These are phyloP conservation scores for Ophiocordyceps robertsii DNA, from an alignment of 2,329 filamentous ascomycete genomes.

Conservation along the genomic window DNA sequence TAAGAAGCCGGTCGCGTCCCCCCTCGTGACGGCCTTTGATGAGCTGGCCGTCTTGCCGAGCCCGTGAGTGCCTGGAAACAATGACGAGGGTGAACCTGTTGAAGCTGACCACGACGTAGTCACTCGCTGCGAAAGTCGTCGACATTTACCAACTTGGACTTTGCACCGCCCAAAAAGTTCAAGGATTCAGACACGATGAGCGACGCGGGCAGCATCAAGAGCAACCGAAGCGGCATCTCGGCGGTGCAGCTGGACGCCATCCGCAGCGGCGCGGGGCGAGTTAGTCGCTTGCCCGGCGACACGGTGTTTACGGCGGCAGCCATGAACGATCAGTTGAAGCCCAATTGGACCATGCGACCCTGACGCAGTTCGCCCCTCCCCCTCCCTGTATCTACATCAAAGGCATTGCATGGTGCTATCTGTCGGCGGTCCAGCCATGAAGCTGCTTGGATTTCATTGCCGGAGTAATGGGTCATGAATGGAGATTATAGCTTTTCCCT, in stretches of 20 bases:
- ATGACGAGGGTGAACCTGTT: background rate
- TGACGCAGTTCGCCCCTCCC: constrained; percentile 9
- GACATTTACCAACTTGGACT: constrained; percentile 69
- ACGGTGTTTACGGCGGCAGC: constrained; percentile 66
- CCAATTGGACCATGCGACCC: constrained; percentile 41
- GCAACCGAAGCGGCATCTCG: constrained; percentile 64
- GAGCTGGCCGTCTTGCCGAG: constrained; percentile 77
- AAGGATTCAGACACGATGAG: constrained; percentile 47
- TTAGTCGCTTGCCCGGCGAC: constrained; percentile 72
- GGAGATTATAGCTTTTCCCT: background rate
- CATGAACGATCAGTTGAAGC: constrained; percentile 46
- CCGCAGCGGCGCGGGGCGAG: constrained; percentile 70
- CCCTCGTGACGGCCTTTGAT: constrained; percentile 72
- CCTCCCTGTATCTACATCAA: background rate
- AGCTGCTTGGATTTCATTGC: constrained; percentile 1
- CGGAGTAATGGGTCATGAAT: constrained; percentile 3
- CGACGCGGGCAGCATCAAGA: constrained; percentile 50
- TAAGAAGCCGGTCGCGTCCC: constrained; percentile 60
- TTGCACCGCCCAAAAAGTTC: constrained; percentile 66
- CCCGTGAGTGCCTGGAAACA: constrained; percentile 51
- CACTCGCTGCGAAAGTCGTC: constrained; percentile 63
- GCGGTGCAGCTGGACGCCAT: constrained; percentile 56
- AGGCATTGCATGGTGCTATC: constrained; percentile 1
- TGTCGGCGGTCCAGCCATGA: background rate
- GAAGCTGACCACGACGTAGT: constrained; percentile 20